Conservation (phyloP, 2,329 filamentous ascomycete species). For the Penicillium sp. region DNA sequence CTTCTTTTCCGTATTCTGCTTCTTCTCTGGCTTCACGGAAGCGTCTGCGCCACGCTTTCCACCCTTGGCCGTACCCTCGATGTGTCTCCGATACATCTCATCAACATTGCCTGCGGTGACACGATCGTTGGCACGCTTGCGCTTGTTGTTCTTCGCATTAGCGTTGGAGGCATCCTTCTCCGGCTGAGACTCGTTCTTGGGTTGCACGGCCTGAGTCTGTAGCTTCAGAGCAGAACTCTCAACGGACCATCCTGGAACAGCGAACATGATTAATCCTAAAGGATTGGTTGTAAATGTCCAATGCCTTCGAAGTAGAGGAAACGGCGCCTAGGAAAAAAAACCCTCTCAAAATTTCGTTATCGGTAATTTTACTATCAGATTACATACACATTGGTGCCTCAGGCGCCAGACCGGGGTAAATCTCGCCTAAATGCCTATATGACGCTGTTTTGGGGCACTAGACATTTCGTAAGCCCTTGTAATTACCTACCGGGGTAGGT, state of each 20-base stretch:
- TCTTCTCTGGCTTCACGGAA: slow-evolving; percentile 25
- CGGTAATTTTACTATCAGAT: slow-evolving; percentile 9
- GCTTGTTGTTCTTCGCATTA: slow-evolving; percentile 49
- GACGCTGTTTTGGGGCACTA: neutral
- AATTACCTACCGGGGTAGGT: neutral
- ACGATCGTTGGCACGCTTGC: slow-evolving; percentile 45
- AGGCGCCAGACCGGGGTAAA: neutral
- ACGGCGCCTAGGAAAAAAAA: neutral
- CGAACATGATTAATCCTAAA: slow-evolving; percentile 64
- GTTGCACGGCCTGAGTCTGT: slow-evolving; percentile 62
- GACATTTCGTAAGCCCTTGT: neutral
- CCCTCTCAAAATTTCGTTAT: slow-evolving; percentile 11
- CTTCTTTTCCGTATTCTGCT: slow-evolving; percentile 29
- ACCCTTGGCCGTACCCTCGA: slow-evolving; percentile 62
- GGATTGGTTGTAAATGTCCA: neutral
- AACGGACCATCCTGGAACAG: slow-evolving; percentile 89
- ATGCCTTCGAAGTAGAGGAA: neutral
- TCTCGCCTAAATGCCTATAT: neutral
- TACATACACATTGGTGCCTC: neutral
- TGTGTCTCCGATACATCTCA: slow-evolving; percentile 74
- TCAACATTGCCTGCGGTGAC: slow-evolving; percentile 70
- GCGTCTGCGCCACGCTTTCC: slow-evolving; percentile 36
- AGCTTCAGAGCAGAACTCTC: slow-evolving; percentile 68
- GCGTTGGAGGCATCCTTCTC: slow-evolving; percentile 25
- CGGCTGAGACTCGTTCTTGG: slow-evolving; percentile 56